Evolutionary conservation across 371 early-diverging fungal species (phyloP).

Genomic region (Choanephora cucurbitarum): DNA sequence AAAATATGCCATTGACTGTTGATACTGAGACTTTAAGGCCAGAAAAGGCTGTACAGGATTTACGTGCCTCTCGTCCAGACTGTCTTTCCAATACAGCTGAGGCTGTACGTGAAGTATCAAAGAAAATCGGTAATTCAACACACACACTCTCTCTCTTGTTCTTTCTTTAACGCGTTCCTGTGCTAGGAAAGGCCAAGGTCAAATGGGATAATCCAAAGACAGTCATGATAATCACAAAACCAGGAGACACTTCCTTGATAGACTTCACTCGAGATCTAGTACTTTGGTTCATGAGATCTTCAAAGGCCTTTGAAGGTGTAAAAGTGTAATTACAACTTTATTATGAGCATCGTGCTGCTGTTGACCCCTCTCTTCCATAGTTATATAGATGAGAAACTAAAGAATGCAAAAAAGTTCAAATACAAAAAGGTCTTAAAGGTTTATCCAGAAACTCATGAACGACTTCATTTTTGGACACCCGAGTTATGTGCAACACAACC

Average conservation of each 20-base stretch:
- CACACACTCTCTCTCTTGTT: not conserved
- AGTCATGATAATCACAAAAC: constrained; percentile 90
- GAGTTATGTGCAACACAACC: constrained; percentile 70
- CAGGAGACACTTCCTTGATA: constrained; percentile 77
- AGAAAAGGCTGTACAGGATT: too few relatives aligned
- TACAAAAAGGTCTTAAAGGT: constrained; percentile 43
- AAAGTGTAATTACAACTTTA: not conserved
- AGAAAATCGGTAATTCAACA: constrained; percentile 35
- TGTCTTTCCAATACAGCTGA: constrained; percentile 44
- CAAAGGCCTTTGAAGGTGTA: constrained; percentile 43
- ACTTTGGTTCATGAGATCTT: constrained; percentile 70
- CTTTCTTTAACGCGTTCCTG: too few relatives aligned
- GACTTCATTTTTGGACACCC: constrained; percentile 78
- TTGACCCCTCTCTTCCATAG: constrained; percentile 14
- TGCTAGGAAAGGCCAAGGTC: constrained; percentile 40
- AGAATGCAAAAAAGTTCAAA: constrained; percentile 58
- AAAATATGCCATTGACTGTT: too few relatives aligned
- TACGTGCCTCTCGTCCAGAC: too few relatives aligned
- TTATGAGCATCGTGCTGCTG: too few relatives aligned
- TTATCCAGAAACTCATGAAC: constrained; percentile 25
- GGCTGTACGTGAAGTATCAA: constrained; percentile 46
- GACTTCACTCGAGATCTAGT: constrained; percentile 80
- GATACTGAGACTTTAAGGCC: too few relatives aligned
- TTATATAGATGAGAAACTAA: constrained; percentile 70
- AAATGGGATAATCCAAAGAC: constrained; percentile 72